Evolutionary conservation across 306 rosid genomes (phyloP), one percentile per base, ranked within the genome.

Genomic region (Quercus rubra): DNA sequence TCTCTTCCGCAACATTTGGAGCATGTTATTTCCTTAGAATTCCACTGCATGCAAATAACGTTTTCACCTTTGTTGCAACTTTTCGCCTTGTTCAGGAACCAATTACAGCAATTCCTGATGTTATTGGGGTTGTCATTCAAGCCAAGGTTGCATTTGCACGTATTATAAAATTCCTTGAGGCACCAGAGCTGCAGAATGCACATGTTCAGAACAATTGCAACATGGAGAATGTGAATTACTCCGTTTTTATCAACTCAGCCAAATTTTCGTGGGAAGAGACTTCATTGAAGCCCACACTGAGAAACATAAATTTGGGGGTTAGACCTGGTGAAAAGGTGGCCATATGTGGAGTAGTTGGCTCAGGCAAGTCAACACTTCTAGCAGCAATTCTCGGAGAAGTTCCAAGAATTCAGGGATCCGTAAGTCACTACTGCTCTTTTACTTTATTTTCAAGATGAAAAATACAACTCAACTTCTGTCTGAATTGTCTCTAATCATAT

Each of bases 301-400:
- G 85, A 63, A 85, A 83, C 79, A 83, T 93, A 76, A 85, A 85
- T 75, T 68, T 93, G 27, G 87, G 59, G 75, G 84, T 90, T 28
- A 70, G 64, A 67, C 83, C 41, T 7, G 89, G 93, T 14, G 86
- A 88, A 54, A 93, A 88, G 82, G 87, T 93, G 19, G 98, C 95
- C 38, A 86, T 91, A 33, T 91, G 98, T 43, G 98, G 98, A 57
- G 92, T 86, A 87, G 97, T 93, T 71, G 98, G 97, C 51, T 88
- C 97, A 11, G 97, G 98, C 3, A 93, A 93, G 84, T 91, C 98
- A 58, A 90, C 97, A 27, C 88, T 93, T 52, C 77, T 93, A 33
- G 83, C 92, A 3, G 86, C 98, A 58, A 78, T 93, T 90, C 93
- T 93, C 0, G 90, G 97, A 30, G 97, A 93, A 84, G 79, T 91